phyloP scores from a whole-genome alignment of 2,329 filamentous ascomycete species.

The Ilyonectria mors-panacis region DNA sequence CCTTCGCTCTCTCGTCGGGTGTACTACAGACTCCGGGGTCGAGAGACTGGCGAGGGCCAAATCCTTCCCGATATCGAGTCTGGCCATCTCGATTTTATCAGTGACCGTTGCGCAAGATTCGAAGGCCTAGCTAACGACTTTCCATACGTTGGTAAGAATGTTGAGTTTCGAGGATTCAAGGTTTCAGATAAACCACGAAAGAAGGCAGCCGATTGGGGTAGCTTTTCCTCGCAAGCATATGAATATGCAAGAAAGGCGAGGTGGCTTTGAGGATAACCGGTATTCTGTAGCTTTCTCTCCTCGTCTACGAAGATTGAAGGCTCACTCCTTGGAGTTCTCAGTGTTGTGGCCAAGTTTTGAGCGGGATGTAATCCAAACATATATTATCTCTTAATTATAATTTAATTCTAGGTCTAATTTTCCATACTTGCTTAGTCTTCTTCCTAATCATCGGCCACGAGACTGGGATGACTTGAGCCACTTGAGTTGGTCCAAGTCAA shows the following conservation, averaged over 20 bases:
- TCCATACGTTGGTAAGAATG: background rate
- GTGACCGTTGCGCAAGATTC: conserved; percentile 14
- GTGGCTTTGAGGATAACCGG: background rate
- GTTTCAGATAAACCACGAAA: conserved; percentile 15
- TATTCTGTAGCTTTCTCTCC: background rate
- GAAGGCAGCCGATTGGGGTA: background rate
- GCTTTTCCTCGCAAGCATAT: background rate
- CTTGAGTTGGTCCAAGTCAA: conserved; percentile 3
- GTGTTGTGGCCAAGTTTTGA: too few relatives aligned
- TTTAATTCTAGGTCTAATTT: background rate
- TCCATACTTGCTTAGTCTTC: background rate
- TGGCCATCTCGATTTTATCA: conserved; percentile 27
- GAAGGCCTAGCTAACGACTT: conserved; percentile 21
- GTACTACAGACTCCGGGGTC: conserved; percentile 22
- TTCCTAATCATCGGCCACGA: too few relatives aligned
- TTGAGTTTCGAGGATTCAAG: conserved; percentile 30
- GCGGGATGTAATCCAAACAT: background rate
- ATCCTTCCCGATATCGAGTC: background rate
- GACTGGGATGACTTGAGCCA: background rate
- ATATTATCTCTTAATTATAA: background rate
- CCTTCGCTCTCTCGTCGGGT: conserved; percentile 25
- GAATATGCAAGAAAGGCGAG: background rate
- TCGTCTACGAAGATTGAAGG: background rate
- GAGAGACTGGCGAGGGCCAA: conserved; percentile 28
- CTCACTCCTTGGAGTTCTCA: background rate